Evolutionary conservation across 805 yeast genomes (phyloP).

Genomic region (Sugiyamaella chiloensis): DNA sequence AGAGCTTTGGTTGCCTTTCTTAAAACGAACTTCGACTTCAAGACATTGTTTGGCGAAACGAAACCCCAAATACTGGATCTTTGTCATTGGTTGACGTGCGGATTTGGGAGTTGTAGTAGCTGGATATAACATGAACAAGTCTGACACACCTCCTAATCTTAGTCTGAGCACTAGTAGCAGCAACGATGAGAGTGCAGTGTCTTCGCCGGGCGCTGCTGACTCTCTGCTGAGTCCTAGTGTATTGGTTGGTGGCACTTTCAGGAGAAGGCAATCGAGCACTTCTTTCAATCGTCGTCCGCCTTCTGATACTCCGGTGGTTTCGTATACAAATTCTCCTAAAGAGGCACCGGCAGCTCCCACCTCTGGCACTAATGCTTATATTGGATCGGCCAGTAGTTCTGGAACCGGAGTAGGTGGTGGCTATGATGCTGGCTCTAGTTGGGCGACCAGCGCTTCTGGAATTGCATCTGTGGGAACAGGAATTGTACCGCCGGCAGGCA

Average conservation of each 20-base stretch:
- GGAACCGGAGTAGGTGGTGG: too few species aligned
- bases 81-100: too few species aligned
- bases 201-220: conserved; percentile 1
- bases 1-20: too few species aligned
- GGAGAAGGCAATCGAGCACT: conserved; percentile 1
- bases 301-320: conserved; percentile 25
- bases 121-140: not conserved
- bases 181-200: not conserved
- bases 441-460: conserved; percentile 21
- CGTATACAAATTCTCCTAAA: conserved; percentile 23
- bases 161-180: conserved; percentile 1
- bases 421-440: not conserved
- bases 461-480: not conserved
- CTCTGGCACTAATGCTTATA: not conserved
- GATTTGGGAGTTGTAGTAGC: too few species aligned
- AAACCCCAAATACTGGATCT: too few species aligned
- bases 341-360: conserved; percentile 5
- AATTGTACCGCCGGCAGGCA: not conserved
- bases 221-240: not conserved
- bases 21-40: too few species aligned
- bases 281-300: conserved; percentile 24
- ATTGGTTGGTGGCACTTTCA: not conserved
- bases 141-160: conserved; percentile 1
- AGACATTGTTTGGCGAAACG: too few species aligned
- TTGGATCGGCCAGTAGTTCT: too few species aligned